Evolutionary conservation across 371 early-diverging fungal species (phyloP).

Genomic region (Dichotomocladium elegans): DNA sequence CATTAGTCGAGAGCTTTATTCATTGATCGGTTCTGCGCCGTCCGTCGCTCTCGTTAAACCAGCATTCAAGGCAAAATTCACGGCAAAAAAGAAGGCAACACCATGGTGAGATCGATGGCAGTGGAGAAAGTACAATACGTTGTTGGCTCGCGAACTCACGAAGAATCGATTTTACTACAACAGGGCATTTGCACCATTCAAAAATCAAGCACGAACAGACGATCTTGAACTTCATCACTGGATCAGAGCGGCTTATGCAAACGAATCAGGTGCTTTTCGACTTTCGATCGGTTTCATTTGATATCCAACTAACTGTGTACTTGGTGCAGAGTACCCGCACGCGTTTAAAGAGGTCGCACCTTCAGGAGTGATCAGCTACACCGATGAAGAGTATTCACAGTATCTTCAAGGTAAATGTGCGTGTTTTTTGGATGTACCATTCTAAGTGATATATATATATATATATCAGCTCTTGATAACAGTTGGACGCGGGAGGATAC

Average conservation of each 20-base stretch:
- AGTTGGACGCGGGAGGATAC: constrained; percentile 89
- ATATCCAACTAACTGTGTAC: no score
- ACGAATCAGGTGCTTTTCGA: constrained; percentile 29
- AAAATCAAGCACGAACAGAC: constrained; percentile 75
- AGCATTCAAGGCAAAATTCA: constrained; percentile 65
- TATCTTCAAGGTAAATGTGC: constrained; percentile 39
- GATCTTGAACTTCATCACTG: constrained; percentile 70
- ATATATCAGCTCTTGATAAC: constrained; percentile 29
- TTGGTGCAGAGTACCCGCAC: constrained; percentile 57
- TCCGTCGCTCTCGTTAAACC: constrained; percentile 61
- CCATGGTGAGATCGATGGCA: constrained; percentile 43
- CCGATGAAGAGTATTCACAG: constrained; percentile 66
- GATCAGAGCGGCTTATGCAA: constrained; percentile 59
- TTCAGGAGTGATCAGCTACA: constrained; percentile 57
- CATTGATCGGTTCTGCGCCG: constrained; percentile 68
- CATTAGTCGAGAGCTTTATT: constrained; percentile 64
- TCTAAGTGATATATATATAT: not conserved
- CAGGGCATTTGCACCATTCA: constrained; percentile 69
- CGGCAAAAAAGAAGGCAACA: constrained; percentile 59
- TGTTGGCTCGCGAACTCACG: not conserved
- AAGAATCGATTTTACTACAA: not conserved
- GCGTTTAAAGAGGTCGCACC: constrained; percentile 59
- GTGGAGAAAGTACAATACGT: not conserved
- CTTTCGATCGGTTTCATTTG: no score
- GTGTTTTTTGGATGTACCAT: no score